A percentile compares a stretch with the other conserved stretches of the same genome.
These are phyloP conservation scores for Beauveria varroae DNA, from an alignment of 2,329 filamentous ascomycete genomes.

Conservation along the genomic window DNA sequence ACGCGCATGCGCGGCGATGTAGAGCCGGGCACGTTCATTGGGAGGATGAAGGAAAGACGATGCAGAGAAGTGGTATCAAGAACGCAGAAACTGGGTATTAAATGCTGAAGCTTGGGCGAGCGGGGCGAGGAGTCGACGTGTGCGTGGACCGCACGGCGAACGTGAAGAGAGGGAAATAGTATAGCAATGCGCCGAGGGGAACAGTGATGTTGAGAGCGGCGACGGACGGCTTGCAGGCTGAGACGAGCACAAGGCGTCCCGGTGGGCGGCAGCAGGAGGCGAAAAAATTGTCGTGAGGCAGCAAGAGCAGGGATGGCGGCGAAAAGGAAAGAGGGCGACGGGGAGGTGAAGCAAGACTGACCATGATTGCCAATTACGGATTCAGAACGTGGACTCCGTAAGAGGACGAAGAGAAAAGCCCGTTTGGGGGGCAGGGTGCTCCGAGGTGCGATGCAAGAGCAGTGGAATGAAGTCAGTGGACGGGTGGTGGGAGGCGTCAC, in stretches of 20 bases:
- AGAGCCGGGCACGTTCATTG: background rate
- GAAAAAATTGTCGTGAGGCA: conserved; percentile 9
- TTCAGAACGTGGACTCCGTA: background rate
- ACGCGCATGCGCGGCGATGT: background rate
- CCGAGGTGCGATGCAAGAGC: conserved; percentile 7
- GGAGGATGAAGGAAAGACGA: background rate
- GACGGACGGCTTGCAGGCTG: background rate
- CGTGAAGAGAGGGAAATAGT: background rate
- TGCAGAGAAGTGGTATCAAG: conserved; percentile 4
- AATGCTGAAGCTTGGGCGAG: conserved; percentile 6
- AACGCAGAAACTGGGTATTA: background rate
- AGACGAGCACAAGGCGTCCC: conserved; percentile 12
- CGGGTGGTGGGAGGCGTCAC: conserved; percentile 7
- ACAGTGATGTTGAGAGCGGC: background rate
- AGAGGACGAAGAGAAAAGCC: conserved; percentile 9
- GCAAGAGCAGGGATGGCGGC: background rate
- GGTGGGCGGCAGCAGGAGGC: background rate
- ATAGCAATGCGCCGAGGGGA: background rate
- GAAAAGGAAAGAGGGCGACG: background rate
- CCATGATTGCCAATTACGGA: conserved; percentile 10
- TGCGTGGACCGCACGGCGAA: background rate
- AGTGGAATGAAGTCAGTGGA: conserved; percentile 1
- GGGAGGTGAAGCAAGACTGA: background rate
- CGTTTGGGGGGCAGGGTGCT: conserved; percentile 3
- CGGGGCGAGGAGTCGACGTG: conserved; percentile 4